phyloP scores from a whole-genome alignment of 345 rosid genomes.

The Barbarea vulgaris region DNA sequence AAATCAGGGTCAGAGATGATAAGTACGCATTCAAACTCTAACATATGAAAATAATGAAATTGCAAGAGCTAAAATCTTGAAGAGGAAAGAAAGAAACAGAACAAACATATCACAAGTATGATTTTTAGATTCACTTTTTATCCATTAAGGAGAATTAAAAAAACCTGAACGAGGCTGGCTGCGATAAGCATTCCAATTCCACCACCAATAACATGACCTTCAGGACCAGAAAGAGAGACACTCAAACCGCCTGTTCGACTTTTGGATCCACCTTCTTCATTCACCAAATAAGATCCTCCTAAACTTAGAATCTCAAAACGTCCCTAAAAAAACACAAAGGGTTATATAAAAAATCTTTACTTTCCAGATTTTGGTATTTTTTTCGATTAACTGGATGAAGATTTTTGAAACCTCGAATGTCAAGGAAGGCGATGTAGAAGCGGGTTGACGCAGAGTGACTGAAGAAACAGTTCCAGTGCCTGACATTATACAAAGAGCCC shows the following conservation, averaged over 20 bases:
- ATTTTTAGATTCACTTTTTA: background rate
- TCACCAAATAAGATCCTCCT: constrained; percentile 89
- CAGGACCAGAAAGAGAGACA: constrained; percentile 89
- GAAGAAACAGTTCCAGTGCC: constrained; percentile 89
- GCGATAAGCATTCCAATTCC: constrained; percentile 82
- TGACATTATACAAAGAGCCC: constrained; percentile 91
- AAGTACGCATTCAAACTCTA: background rate
- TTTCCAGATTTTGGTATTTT: background rate
- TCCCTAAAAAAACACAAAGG: constrained; percentile 57
- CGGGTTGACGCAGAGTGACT: constrained; percentile 82
- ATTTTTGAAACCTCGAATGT: constrained; percentile 70
- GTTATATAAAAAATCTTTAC: background rate
- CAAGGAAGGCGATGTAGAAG: constrained; percentile 56
- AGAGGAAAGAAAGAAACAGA: constrained; percentile 1
- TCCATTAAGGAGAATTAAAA: background rate
- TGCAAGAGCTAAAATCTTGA: background rate
- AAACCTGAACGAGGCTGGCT: constrained; percentile 83
- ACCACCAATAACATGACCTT: constrained; percentile 93
- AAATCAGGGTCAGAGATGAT: background rate
- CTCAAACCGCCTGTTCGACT: constrained; percentile 89
- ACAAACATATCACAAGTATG: background rate
- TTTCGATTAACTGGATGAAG: background rate
- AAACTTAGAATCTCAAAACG: constrained; percentile 89
- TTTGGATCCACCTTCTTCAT: constrained; percentile 83
- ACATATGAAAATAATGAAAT: constrained; percentile 2